These are phyloP conservation scores for Aspergillus sparsus DNA, from an alignment of 495 filamentous ascomycete species.

Conservation along the genomic window DNA sequence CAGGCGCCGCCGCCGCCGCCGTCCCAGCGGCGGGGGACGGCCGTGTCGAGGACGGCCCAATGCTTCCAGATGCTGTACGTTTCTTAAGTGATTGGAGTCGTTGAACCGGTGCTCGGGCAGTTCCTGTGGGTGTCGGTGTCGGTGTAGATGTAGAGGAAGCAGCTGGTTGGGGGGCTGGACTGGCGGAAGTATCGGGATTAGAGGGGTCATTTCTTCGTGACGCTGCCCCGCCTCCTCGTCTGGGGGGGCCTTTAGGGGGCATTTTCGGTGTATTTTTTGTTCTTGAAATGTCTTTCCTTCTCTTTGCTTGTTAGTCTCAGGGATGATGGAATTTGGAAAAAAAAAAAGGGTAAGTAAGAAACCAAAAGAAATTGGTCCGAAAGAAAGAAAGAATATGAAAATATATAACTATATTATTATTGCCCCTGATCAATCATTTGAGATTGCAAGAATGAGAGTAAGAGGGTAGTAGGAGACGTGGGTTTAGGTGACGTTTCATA, in stretches of 20 bases:
- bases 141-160: conserved; percentile 17
- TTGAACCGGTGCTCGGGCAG: conserved; percentile 39
- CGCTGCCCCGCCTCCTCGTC: conserved; percentile 33
- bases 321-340: neutral
- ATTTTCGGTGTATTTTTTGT: conserved; percentile 28
- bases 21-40: neutral
- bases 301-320: neutral
- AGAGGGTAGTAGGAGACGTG: neutral
- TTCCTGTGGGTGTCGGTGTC: conserved; percentile 13
- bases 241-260: conserved; percentile 46
- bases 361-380: no score
- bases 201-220: conserved; percentile 12
- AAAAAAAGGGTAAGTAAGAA: neutral
- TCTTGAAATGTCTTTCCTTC: neutral
- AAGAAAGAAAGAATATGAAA: no score
- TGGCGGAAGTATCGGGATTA: conserved; percentile 20
- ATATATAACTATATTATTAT: no score
- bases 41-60: conserved; percentile 20
- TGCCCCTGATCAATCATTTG: no score
- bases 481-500: no score
- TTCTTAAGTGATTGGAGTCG: conserved; percentile 48
- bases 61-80: conserved; percentile 42
- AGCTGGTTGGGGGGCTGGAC: neutral
- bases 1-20: conserved; percentile 11
- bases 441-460: neutral